phyloP scores from a whole-genome alignment of 129 eudicot genomes.

The Heracleum sosnowskyi region DNA sequence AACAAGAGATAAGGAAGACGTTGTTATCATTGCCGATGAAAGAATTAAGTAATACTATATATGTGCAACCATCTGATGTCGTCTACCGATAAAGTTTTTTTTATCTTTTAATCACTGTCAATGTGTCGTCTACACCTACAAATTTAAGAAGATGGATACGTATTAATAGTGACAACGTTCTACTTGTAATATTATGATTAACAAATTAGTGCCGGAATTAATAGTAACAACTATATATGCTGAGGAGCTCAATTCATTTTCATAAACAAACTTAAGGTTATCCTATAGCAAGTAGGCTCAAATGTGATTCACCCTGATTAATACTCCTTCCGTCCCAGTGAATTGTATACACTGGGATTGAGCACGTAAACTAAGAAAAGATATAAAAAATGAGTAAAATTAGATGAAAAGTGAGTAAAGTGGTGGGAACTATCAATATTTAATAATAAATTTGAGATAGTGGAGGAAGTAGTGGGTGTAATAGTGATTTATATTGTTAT shows the following conservation, averaged over 20 bases:
- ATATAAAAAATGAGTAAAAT: too few species aligned
- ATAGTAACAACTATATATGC: not conserved
- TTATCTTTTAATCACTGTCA: not conserved
- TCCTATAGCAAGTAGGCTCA: not conserved
- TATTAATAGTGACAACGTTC: not conserved
- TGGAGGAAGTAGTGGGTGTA: too few species aligned
- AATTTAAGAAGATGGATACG: not conserved
- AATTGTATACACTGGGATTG: too few species aligned
- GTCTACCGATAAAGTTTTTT: too few species aligned
- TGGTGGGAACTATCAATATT: too few species aligned
- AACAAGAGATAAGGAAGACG: conserved; percentile 1
- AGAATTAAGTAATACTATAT: not conserved
- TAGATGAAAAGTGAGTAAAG: too few species aligned
- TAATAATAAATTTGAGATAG: too few species aligned
- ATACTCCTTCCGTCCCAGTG: too few species aligned
- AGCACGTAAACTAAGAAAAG: too few species aligned
- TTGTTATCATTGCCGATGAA: not conserved
- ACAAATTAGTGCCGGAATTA: not conserved
- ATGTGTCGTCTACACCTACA: not conserved
- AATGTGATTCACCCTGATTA: not conserved
- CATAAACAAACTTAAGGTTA: not conserved
- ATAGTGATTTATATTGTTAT: too few species aligned
- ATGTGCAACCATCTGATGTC: not conserved
- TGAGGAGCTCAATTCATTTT: not conserved
- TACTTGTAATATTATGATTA: not conserved